These are phyloP conservation scores for Taiozyma onychis DNA, from an alignment of 1,139 yeast species.

Conservation along the genomic window DNA sequence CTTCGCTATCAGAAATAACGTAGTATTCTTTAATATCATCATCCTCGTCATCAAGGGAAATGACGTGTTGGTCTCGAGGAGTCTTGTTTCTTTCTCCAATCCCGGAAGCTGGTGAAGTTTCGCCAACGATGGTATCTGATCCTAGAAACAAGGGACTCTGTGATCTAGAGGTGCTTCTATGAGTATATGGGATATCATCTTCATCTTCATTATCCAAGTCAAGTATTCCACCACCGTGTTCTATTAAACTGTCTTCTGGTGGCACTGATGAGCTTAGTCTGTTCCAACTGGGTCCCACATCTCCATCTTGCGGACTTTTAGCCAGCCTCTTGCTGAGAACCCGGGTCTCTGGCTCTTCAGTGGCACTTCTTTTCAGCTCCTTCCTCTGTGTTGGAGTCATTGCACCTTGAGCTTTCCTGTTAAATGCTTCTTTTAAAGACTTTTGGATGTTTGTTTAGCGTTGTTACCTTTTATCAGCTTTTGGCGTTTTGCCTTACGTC, in stretches of 20 bases:
- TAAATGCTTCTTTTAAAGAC: no score
- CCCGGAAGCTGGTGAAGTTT: background rate
- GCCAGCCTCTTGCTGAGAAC: background rate
- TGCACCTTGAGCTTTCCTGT: background rate
- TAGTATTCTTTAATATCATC: conserved; percentile 14
- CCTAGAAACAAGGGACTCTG: conserved; percentile 13
- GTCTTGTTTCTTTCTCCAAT: background rate
- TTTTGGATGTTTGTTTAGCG: no score
- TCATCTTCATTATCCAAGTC: conserved; percentile 17
- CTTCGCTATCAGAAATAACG: conserved; percentile 17
- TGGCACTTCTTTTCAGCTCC: background rate
- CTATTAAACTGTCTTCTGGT: background rate
- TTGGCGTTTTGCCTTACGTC: no score
- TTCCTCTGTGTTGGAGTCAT: background rate
- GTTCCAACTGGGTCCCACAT: background rate
- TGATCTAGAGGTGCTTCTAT: conserved; percentile 13
- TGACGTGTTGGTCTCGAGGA: background rate
- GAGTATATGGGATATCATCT: conserved; percentile 23
- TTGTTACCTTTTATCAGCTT: no score
- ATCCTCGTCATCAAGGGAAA: conserved; percentile 4
- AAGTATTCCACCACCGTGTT: background rate
- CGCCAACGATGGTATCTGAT: conserved; percentile 4
- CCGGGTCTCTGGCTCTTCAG: background rate
- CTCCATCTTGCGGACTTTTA: background rate
- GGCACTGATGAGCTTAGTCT: background rate